Evolutionary conservation across 2,329 filamentous ascomycete genomes (phyloP).

Genomic region (Nannizziopsis barbatae): DNA sequence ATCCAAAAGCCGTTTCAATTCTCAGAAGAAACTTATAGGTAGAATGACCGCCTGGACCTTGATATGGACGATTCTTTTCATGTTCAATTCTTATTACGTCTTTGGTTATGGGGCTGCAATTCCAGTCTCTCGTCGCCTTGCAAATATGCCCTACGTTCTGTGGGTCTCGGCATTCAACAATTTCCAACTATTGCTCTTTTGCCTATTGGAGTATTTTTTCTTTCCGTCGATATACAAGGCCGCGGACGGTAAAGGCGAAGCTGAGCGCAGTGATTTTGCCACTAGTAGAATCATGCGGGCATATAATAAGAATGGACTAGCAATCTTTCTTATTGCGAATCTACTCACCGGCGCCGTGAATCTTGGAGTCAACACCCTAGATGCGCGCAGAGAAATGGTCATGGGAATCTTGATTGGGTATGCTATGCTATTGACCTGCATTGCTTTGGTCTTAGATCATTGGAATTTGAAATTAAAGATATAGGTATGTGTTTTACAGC

Average conservation of each 20-base stretch:
- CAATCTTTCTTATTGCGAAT: conserved; percentile 78
- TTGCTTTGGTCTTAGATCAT: conserved; percentile 44
- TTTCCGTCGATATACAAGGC: conserved; percentile 62
- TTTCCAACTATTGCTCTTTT: conserved; percentile 68
- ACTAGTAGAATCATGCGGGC: conserved; percentile 73
- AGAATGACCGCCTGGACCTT: conserved; percentile 54
- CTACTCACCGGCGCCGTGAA: conserved; percentile 82
- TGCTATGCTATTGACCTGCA: conserved; percentile 51
- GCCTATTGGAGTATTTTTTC: conserved; percentile 61
- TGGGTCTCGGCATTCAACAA: conserved; percentile 92
- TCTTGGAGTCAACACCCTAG: conserved; percentile 69
- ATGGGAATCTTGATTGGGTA: conserved; percentile 70
- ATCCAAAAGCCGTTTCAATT: conserved; percentile 34
- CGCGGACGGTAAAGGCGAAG: conserved; percentile 45
- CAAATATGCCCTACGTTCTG: conserved; percentile 84
- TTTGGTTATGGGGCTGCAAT: conserved; percentile 56
- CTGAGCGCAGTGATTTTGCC: conserved; percentile 52
- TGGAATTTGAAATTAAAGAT: conserved; percentile 26
- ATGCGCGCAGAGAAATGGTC: conserved; percentile 52
- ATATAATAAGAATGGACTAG: conserved; percentile 80
- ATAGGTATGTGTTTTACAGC: conserved; percentile 10
- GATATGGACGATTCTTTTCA: conserved; percentile 61
- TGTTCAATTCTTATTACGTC: conserved; percentile 53
- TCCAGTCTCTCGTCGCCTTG: conserved; percentile 72
- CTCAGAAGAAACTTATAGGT: conserved; percentile 48